These are phyloP conservation scores for Alternaria metachromatica DNA, from an alignment of 2,329 filamentous ascomycete species.

Conservation along the genomic window DNA sequence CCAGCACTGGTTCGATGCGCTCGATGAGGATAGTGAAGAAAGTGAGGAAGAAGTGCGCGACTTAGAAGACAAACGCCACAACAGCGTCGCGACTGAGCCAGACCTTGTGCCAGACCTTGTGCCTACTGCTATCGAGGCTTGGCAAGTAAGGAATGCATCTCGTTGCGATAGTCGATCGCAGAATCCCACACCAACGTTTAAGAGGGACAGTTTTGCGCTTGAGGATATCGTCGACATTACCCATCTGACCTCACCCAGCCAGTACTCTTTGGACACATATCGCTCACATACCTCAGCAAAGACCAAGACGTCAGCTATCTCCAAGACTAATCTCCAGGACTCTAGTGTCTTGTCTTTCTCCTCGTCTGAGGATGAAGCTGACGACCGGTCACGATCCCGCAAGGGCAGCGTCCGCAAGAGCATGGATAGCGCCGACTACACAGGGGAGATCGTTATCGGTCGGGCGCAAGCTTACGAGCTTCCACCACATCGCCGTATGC, in stretches of 20 bases:
- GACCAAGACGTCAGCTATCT: slow-evolving; percentile 44
- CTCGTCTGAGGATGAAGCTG: slow-evolving; percentile 48
- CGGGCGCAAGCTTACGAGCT: slow-evolving; percentile 48
- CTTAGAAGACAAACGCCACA: background rate
- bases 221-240: slow-evolving; percentile 30
- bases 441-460: slow-evolving; percentile 46
- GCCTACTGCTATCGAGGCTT: slow-evolving; percentile 25
- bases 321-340: slow-evolving; percentile 45
- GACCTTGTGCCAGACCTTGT: slow-evolving; percentile 21
- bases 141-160: slow-evolving; percentile 9
- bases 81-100: background rate
- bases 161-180: slow-evolving; percentile 20
- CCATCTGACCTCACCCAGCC: slow-evolving; percentile 39
- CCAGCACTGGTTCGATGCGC: slow-evolving; percentile 59
- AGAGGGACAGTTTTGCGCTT: slow-evolving; percentile 29
- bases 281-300: slow-evolving; percentile 34
- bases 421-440: slow-evolving; percentile 42
- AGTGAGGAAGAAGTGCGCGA: slow-evolving; percentile 20
- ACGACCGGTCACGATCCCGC: slow-evolving; percentile 19
- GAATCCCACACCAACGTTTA: slow-evolving; percentile 17
- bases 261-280: slow-evolving; percentile 36
- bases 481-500: slow-evolving; percentile 30
- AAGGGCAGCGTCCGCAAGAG: slow-evolving; percentile 40
- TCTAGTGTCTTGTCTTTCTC: slow-evolving; percentile 51
- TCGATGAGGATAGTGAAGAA: slow-evolving; percentile 51